phyloP scores from a whole-genome alignment of 164 flowering plant species.

The Macadamia tetraphylla region DNA sequence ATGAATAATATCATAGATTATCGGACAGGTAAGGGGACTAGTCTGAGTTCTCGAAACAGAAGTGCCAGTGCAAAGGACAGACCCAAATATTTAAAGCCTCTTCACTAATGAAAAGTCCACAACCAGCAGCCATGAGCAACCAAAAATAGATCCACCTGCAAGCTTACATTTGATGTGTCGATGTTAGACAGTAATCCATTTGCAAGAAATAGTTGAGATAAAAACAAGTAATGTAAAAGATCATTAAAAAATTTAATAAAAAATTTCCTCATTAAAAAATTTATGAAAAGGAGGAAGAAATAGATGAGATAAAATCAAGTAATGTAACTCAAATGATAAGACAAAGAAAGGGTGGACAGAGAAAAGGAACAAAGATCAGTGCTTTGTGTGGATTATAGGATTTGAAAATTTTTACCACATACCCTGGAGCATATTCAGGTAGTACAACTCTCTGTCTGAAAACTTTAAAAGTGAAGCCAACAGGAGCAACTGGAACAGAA shows the following conservation, averaged over 20 bases:
- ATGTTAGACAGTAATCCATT: too few species aligned
- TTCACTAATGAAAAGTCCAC: conserved; percentile 84
- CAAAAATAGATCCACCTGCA: conserved; percentile 92
- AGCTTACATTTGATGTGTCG: neutral
- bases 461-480: conserved; percentile 54
- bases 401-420: conserved; percentile 10
- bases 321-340: too few species aligned
- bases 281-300: too few species aligned
- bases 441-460: conserved; percentile 55
- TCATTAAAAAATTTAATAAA: too few species aligned
- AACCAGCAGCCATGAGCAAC: conserved; percentile 92
- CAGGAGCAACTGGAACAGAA: conserved; percentile 29
- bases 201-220: too few species aligned
- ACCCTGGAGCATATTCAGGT: conserved; percentile 90
- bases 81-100: conserved; percentile 96
- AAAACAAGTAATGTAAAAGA: too few species aligned
- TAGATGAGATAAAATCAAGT: too few species aligned
- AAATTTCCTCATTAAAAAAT: too few species aligned
- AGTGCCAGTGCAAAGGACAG: conserved; percentile 63
- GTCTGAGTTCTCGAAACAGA: conserved; percentile 38
- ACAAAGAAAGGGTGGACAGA: too few species aligned
- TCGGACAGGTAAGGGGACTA: neutral
- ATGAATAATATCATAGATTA: neutral
- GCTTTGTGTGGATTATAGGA: too few species aligned
- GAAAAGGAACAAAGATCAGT: too few species aligned